Evolutionary conservation across 441 rosid genomes (phyloP), one percentile per base, ranked within the genome.

Genomic region (Gossypium aridum): DNA sequence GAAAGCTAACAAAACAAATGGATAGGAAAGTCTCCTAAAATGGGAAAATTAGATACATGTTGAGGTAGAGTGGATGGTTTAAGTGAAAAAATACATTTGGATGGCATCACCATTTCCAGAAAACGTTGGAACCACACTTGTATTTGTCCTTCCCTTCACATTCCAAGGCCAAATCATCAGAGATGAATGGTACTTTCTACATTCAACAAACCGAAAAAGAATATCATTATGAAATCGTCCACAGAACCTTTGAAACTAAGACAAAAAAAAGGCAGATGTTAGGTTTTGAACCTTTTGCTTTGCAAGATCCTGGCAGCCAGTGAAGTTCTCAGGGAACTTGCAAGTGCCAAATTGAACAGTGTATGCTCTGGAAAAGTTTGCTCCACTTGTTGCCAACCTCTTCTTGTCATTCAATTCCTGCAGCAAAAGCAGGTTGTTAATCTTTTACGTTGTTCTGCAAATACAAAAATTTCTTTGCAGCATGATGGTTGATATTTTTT

Each of bases 241-340:
- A 8, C 3, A 2, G 28, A 59, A 19, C 53, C 16, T 2, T 65
- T 25, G 67, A 34, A 14, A 7, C 5, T 22, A 10, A 20, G 26
- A 22, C 3, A 39, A 12, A 7, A 7, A 22, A 22, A 8, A 47
- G n/a, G 12, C 9, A 19, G 47, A 26, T 17, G 31, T 2, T 10
- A 31, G 31, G 17, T 28, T 1, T 43, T 6, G 37, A 62, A 94
- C 99, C 98, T 92, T 90, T 85, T 90, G 98, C 88, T 94, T 90
- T 80, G 99, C 98, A 75, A 92, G 99, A 85, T 91, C 99, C 85
- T 94, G 99, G 88, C 98, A 92, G 53, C 98, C 99, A 14, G 99
- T 92, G 85, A 95, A 95, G 85, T 95, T 95, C 81, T 92, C 94
- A 3, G 99, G 99, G 92, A 95, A 95, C 87, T 91, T 90, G 90